Evolutionary conservation across 2,329 filamentous ascomycete genomes (phyloP), one percentile per base, ranked within the genome.

Genomic region (Sarocladium kiliense): DNA sequence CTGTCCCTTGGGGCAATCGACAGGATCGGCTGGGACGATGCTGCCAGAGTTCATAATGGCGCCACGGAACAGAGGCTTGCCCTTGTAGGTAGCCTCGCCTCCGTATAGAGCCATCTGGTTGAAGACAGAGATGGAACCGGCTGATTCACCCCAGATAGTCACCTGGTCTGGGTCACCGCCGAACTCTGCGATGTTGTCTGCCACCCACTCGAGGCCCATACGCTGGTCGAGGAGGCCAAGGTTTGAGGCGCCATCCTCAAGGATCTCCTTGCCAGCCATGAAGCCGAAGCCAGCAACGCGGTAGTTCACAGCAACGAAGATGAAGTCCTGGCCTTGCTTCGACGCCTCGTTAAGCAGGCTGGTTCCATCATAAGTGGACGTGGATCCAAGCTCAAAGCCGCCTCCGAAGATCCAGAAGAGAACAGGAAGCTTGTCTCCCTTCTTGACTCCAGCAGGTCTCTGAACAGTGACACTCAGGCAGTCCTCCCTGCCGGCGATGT

Each of bases 221-320:
- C 87, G 77, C 63, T 92, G 88, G 63, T 93, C 89, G 0, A 88
- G 74, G 2, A 89, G 76, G 2, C 89, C 89, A 3, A 90, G 67
- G 64, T 92, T 93, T 2, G 85, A 70, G 2, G 84, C 78, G 1
- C 87, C 86, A 58, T 89, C 86, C 3, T 76, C 74, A 3, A 86
- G 73, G 42, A 91, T 77, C 66, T 91, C 86, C 54, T 79, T 79
- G 6, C 87, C 87, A 0, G 83, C 79, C 65, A 91, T 65, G 70
- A 91, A 91, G 0, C 88, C 89, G 58, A 91, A 91, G 0, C 84
- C 87, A 7, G 81, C 86, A 0, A 89, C 74, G 2, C 88, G 85
- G 70, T 95, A 92, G 71, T 91, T 92, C 64, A 92, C 83, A 0
- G 85, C 80, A 0, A 93, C 88, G 54, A 86, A 89, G 47, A 95